Base-by-base conservation (phyloP, 2,329 filamentous ascomycete genomes). In the Beauveria sp. region DNA sequence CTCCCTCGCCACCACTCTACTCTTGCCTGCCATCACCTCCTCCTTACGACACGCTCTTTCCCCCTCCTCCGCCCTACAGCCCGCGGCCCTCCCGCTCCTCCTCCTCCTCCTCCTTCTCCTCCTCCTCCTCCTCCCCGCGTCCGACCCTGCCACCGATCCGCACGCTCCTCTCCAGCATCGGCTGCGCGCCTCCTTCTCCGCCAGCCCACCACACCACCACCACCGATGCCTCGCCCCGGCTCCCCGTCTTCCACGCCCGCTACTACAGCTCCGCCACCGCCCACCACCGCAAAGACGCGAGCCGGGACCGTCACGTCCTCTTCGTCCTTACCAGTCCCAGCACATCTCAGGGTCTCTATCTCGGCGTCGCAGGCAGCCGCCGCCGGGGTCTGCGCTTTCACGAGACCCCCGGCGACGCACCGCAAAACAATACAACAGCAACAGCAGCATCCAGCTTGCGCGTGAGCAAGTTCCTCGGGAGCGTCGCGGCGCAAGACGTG, bases 391-490 rank as follows among this genome's bases (percentile, higher is more conserved):
- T 31, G 26, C 52, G 58, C 22, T 16, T 24, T 20, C 4, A 5
- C 6, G 24, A 49, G 12, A 55, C 42, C 1, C 49, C 14, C 4
- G 49, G 49, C 26, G n/a, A 46, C 28, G 9, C 12, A 28, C 40
- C 58, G 8, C 22, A 50, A n/a, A 24, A 7, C 26, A 14, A 16
- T 16, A 38, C 34, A 16, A 14, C 34, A 16, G 34, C 34, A 38
- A 38, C 34, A 38, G 14, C 34, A 38, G 34, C 42, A 38, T 43
- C 63, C 10, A 3, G 57, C 5, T 55, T 68, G 26, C 57, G 65
- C 12, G 55, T 62, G 24, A 63, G 62, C 49, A 60, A 48, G 14
- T 59, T 62, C 9, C 62, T 70, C 12, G 67, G 69, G n/a, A 66
- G 65, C 12, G 62, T 71, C 12, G 58, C 66, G 24, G 57, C 64